Base-by-base conservation (phyloP, 163 green algal species). In the Scenedesmus sp. region DNA sequence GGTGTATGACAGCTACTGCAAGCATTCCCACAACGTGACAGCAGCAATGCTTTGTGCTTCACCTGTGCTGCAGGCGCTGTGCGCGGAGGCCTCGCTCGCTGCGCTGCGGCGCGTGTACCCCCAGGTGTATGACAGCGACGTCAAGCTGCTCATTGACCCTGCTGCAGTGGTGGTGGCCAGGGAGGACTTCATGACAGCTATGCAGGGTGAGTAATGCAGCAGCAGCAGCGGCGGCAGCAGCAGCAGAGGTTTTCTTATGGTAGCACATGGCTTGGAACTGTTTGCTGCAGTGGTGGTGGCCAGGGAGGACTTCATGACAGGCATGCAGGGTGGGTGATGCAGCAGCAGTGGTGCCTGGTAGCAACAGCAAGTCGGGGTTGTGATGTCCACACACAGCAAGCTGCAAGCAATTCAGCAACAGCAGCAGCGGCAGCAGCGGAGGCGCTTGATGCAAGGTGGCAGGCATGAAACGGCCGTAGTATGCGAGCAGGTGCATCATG, bases 81-180 rank as follows among this genome's bases (percentile, higher is more conserved):
- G 97, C 93, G 98, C 98, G 1, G 98, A 99, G 95, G 98, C 98
- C 4, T 97, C 97, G 2, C 95, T 99, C 67, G 93, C 95, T 52
- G 98, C 98, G 3, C 94, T 99, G 87, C 93, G 98, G 70, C 93
- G 95, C 23, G 94, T 92, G 73, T 99, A 99, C 93, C 98, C 98
- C 0, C 97, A 99, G 90, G 98, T 99, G 90, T 99, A 99, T 90
- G 93, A 96, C 15, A 95, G 82, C 23, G 96, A 98, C 76, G 92
- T 97, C 15, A 97, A 97, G 93, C 95, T 99, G 92, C 83, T 97
- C 16, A 92, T 99, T 26, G 93, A 99, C 90, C 95, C 97, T 0
- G 85, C 85, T 3, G 34, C 91, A 7, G 94, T 99, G 16, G 64
- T 56, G 0, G 96, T 99, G 20, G 84, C 90, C 87, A 92, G 94